These are phyloP conservation scores for Immersiporthe knoxdaviesiana DNA, from an alignment of 2,329 filamentous ascomycete genomes.

Conservation along the genomic window DNA sequence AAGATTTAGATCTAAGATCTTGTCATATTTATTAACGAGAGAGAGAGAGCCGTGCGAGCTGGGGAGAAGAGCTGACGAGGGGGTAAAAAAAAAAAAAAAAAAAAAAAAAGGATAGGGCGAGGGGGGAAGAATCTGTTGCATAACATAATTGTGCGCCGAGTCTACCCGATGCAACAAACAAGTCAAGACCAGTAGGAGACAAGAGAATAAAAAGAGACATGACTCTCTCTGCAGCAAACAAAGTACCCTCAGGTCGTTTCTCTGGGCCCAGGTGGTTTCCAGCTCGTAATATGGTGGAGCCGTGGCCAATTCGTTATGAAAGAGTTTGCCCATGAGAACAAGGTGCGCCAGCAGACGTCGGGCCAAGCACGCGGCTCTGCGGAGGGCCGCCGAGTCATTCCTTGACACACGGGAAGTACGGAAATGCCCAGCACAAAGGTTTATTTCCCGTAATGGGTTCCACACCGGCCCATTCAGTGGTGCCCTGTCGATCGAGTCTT, in stretches of 20 bases:
- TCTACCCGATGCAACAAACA: conserved; percentile 2
- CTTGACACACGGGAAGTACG: conserved; percentile 22
- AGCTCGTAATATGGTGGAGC: conserved; percentile 27
- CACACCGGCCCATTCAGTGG: conserved; percentile 8
- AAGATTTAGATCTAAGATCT: conserved; percentile 29
- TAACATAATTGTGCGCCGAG: conserved; percentile 4
- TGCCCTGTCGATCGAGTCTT: conserved; percentile 18
- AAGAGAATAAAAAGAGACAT: too few species aligned
- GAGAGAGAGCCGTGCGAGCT: not conserved
- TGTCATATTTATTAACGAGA: conserved; percentile 26
- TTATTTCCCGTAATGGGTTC: conserved; percentile 25
- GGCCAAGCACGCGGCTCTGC: conserved; percentile 26
- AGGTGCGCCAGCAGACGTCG: conserved; percentile 11
- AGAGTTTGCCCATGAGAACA: conserved; percentile 23
- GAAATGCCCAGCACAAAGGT: conserved; percentile 12
- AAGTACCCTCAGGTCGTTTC: conserved; percentile 21
- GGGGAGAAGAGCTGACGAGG: not conserved
- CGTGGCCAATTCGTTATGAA: conserved; percentile 23
- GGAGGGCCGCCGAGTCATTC: conserved; percentile 25
- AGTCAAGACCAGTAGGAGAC: too few species aligned
- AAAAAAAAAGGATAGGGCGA: not conserved
- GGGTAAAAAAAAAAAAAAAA: not conserved
- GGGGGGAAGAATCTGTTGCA: not conserved
- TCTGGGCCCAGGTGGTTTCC: conserved; percentile 17
- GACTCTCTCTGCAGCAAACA: not conserved